Percentiles rank a stretch among this genome's conserved stretches.
phyloP scores from a whole-genome alignment of 352 stramenopile species.

The Phytophthora foliorum region DNA sequence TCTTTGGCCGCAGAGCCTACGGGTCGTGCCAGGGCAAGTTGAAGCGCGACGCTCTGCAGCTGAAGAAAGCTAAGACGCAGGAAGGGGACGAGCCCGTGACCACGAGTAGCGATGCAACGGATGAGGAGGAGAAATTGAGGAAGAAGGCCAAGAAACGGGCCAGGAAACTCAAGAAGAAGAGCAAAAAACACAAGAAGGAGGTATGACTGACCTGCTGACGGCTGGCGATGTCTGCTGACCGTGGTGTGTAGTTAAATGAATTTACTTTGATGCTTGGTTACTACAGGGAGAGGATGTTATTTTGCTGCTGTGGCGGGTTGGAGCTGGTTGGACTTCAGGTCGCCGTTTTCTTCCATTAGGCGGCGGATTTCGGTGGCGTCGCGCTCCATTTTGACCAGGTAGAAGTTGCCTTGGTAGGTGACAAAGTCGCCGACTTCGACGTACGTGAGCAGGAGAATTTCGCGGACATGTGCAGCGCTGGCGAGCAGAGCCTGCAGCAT shows the following conservation, averaged over 20 bases:
- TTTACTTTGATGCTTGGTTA: slow-evolving; percentile 26
- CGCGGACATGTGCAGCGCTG: slow-evolving; percentile 46
- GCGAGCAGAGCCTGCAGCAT: slow-evolving; percentile 64
- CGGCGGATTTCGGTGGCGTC: slow-evolving; percentile 56
- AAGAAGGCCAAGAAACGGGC: slow-evolving; percentile 27
- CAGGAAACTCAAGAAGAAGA: slow-evolving; percentile 20
- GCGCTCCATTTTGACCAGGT: slow-evolving; percentile 72
- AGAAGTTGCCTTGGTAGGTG: slow-evolving; percentile 70
- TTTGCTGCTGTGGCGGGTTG: slow-evolving; percentile 19
- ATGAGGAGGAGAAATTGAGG: slow-evolving; percentile 38
- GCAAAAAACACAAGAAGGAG: slow-evolving; percentile 7
- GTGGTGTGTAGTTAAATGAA: slow-evolving; percentile 20
- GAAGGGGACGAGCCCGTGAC: slow-evolving; percentile 34
- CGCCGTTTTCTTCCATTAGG: slow-evolving; percentile 24
- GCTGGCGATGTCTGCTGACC: background rate
- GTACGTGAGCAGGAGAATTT: slow-evolving; percentile 71
- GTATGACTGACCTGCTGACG: slow-evolving; percentile 15
- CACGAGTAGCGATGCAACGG: slow-evolving; percentile 21
- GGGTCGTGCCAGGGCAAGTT: slow-evolving; percentile 89
- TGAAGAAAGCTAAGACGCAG: slow-evolving; percentile 49
- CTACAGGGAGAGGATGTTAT: slow-evolving; percentile 1
- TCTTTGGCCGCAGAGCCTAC: slow-evolving; percentile 96
- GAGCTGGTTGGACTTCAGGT: slow-evolving; percentile 18
- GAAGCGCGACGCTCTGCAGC: slow-evolving; percentile 75
- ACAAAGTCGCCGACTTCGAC: slow-evolving; percentile 84